These are phyloP conservation scores for Entomophthora muscae DNA, from an alignment of 371 early-diverging fungal genomes.

Conservation along the genomic window DNA sequence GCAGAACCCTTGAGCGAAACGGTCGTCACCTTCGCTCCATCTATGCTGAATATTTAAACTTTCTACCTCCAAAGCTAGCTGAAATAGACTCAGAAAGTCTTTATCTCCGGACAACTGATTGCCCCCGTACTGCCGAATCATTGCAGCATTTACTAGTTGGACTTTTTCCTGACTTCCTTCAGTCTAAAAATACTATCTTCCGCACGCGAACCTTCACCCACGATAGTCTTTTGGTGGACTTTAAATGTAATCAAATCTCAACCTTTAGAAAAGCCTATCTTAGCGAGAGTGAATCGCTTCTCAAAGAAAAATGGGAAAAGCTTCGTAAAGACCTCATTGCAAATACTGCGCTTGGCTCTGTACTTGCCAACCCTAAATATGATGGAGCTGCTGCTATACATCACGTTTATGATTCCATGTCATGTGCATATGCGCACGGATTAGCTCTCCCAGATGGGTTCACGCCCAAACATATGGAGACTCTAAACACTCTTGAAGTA, in stretches of 20 bases:
- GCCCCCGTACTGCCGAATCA: conserved; percentile 49
- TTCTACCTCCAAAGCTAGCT: conserved; percentile 15
- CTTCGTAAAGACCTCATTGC: neutral
- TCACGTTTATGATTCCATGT: conserved; percentile 17
- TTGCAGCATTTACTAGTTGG: conserved; percentile 41
- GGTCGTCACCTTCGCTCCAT: conserved; percentile 38
- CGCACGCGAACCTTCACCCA: conserved; percentile 19
- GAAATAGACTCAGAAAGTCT: conserved; percentile 19
- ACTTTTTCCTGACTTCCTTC: conserved; percentile 44
- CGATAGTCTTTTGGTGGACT: conserved; percentile 25
- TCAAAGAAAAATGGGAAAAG: conserved; percentile 13
- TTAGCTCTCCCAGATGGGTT: conserved; percentile 27
- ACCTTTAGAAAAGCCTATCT: too few species aligned
- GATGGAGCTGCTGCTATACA: neutral
- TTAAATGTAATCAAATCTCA: conserved; percentile 20
- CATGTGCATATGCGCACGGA: conserved; percentile 25
- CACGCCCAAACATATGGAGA: conserved; percentile 11
- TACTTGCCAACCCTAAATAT: conserved; percentile 14
- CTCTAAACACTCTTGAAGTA: neutral
- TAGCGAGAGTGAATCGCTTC: too few species aligned
- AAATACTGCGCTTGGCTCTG: conserved; percentile 13
- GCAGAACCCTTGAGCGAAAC: conserved; percentile 28
- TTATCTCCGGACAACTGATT: conserved; percentile 46
- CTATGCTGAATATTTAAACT: conserved; percentile 34
- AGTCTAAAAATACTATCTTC: conserved; percentile 15